Conservation (phyloP, 176 grass and related monocot genomes). For the Olyra latifolia region DNA sequence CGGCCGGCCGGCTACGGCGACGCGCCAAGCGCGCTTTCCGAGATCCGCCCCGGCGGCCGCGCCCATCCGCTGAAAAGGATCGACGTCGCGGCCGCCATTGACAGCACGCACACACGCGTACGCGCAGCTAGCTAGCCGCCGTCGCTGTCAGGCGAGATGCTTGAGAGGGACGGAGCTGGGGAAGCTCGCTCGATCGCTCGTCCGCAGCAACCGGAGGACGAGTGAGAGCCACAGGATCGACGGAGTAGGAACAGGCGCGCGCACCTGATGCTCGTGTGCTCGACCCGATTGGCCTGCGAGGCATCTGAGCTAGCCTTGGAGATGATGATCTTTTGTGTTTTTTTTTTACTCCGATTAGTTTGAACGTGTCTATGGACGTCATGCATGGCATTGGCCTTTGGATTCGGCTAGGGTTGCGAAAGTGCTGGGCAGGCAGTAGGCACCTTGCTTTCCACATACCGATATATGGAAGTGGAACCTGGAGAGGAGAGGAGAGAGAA, state of each 20-base stretch:
- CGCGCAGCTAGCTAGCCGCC: too few species aligned
- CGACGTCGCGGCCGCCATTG: neutral
- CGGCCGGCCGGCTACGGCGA: too few species aligned
- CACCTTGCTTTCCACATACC: slow-evolving; percentile 32
- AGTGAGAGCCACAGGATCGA: neutral
- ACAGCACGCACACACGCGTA: neutral
- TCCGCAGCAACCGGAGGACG: neutral
- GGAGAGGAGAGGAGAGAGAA: neutral
- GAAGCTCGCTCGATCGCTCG: neutral
- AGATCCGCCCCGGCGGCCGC: too few species aligned
- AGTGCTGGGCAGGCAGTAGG: too few species aligned
- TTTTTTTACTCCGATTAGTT: neutral
- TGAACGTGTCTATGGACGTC: neutral
- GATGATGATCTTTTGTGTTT: neutral
- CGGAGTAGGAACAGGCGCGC: neutral
- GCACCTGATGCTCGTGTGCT: neutral
- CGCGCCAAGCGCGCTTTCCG: neutral
- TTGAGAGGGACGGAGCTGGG: neutral
- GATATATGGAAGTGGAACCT: slow-evolving; percentile 12
- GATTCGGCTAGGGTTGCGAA: slow-evolving; percentile 9
- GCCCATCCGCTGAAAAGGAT: neutral
- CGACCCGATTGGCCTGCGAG: neutral
- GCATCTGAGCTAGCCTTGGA: neutral
- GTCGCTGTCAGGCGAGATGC: neutral
- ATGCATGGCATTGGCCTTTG: neutral